Evolutionary conservation across 1,284 basidiomycete species (phyloP).

Genomic region (Sanghuangporus sanghuang): DNA sequence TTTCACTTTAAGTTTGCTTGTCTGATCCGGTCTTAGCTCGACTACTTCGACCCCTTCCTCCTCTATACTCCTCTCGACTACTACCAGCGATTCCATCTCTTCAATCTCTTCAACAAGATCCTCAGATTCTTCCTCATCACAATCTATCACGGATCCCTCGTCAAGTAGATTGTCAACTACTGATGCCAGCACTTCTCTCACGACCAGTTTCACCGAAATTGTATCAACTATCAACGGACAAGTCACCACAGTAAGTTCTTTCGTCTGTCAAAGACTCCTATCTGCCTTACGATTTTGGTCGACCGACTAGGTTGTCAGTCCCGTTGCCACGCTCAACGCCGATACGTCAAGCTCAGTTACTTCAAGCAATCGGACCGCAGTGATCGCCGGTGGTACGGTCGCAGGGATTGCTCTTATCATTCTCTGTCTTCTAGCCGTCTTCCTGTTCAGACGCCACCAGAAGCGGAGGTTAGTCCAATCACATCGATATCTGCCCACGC

Average conservation of each 20-base stretch:
- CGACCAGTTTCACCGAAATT: constrained; percentile 12
- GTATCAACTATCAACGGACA: constrained; percentile 8
- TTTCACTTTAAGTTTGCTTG: not conserved
- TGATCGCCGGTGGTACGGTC: constrained; percentile 43
- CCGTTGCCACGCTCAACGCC: constrained; percentile 25
- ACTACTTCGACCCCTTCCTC: not conserved
- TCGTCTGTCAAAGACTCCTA: not conserved
- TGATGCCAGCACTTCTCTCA: not conserved
- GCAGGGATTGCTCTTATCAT: constrained; percentile 37
- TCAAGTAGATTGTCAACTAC: not conserved
- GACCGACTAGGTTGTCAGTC: constrained; percentile 21
- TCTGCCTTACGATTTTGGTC: not conserved
- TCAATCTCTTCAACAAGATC: not conserved
- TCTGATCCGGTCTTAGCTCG: not conserved
- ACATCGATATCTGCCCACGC: constrained; percentile 30
- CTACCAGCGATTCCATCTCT: not conserved
- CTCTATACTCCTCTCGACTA: not conserved
- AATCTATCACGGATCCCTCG: not conserved
- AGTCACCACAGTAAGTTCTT: constrained; percentile 13
- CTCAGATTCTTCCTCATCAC: not conserved
- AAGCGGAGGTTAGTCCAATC: constrained; percentile 33
- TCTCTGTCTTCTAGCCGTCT: constrained; percentile 31
- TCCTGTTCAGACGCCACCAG: constrained; percentile 37
- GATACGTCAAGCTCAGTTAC: not conserved
- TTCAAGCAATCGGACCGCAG: constrained; percentile 29